phyloP scores from a whole-genome alignment of 225 moss, liverwort and hornwort genomes.

The Marchantia paleacea region DNA sequence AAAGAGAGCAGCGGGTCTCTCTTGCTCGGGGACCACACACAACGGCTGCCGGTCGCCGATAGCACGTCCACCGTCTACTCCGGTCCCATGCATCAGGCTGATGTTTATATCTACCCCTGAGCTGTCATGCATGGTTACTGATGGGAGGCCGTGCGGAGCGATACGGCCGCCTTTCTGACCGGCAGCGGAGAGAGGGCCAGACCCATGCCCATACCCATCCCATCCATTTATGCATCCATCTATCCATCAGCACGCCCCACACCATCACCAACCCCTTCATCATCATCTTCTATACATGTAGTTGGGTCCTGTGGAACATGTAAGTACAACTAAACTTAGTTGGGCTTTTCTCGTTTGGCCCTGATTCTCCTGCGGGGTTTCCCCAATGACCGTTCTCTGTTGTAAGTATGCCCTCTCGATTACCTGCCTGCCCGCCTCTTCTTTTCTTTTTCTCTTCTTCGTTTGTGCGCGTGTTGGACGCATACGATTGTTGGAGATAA shows the following conservation, averaged over 20 bases:
- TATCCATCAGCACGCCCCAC: no score
- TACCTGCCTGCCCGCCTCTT: no score
- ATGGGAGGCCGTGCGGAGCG: background rate
- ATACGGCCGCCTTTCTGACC: background rate
- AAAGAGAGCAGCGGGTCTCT: background rate
- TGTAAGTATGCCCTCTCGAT: no score
- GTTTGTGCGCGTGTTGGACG: background rate
- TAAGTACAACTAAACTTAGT: no score
- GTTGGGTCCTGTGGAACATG: no score
- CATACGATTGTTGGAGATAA: background rate
- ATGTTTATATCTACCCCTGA: background rate
- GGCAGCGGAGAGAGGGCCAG: background rate
- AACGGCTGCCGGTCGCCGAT: background rate
- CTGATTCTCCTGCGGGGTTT: no score
- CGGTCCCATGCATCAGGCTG: slow-evolving; percentile 6
- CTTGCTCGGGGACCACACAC: background rate
- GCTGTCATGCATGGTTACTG: background rate
- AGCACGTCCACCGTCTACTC: background rate
- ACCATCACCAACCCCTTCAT: background rate
- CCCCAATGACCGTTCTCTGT: no score
- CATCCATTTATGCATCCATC: background rate
- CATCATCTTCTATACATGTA: no score
- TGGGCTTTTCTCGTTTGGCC: no score
- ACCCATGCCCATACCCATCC: background rate
- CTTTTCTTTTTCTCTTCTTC: background rate